phyloP scores from a whole-genome alignment of 2,329 filamentous ascomycete species.

The Aspergillus ochraceus region DNA sequence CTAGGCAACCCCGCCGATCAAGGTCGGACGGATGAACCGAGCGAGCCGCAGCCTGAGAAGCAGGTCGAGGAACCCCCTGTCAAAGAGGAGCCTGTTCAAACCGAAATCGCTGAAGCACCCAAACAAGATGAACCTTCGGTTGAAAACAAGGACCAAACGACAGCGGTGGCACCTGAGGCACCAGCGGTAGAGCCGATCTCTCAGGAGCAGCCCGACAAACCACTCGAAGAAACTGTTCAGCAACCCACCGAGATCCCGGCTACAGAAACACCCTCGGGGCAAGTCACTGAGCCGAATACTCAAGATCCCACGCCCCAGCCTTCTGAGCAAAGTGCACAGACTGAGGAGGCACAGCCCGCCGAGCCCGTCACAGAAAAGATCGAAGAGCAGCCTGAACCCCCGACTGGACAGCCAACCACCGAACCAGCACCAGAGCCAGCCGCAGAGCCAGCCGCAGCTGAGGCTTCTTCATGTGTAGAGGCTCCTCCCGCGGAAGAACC shows the following conservation, averaged over 20 bases:
- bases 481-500: background rate
- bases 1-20: conserved; percentile 20
- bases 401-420: background rate
- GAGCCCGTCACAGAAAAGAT: background rate
- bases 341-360: background rate
- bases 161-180: background rate
- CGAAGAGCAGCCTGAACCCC: background rate
- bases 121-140: conserved; percentile 1
- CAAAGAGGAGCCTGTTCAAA: background rate
- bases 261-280: background rate
- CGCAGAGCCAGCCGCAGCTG: conserved; percentile 1
- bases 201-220: background rate
- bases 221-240: background rate
- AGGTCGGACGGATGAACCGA: conserved; percentile 9
- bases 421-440: background rate
- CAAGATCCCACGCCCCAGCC: background rate
- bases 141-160: background rate
- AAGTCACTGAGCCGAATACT: background rate
- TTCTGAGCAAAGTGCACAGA: conserved; percentile 1
- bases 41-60: conserved; percentile 1
- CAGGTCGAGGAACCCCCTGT: background rate
- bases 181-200: background rate
- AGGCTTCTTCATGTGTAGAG: conserved; percentile 4
- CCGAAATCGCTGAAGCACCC: conserved; percentile 2
- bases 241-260: background rate